Evolutionary conservation across 1,284 basidiomycete species (phyloP), one percentile per base, ranked within the genome.

Genomic region (Ganoderma lingzhi): DNA sequence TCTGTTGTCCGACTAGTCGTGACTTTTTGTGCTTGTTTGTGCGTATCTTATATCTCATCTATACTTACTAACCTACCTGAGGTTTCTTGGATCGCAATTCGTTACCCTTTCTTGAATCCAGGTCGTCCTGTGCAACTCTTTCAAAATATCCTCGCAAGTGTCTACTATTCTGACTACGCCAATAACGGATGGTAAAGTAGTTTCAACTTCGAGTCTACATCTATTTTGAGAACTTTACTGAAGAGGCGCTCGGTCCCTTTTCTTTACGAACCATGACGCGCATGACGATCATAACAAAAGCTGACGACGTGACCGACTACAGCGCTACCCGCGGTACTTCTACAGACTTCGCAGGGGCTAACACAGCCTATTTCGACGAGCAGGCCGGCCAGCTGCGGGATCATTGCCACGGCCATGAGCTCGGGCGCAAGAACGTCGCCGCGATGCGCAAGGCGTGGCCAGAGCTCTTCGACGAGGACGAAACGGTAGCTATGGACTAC

Each of bases 401-500:
- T 1, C 69, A 71, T 35, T 62, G 69, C n/a, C 80, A 80, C 65
- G 76, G 72, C 3, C 73, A 73, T 2, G 73, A 76, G 61, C 70
- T 77, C 10, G 77, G 81, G 0, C 75, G 75, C 19, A 84, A 82
- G 64, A 76, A 86, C 12, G 81, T 80, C 1, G 71, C 68, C 8
- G 85, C 84, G 0, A 84, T 91, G 71, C 77, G 81, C 19, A 75
- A 80, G 8, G 80, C 78, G 0, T 87, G 87, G 73, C 76, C 83
- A 0, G 37, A 53, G 12, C 69, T 78, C 14, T 90, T 93, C 75
- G 82, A 88, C 68, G 84, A 87, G 64, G 85, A 88, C 5, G 74
- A 75, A 15, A 93, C 91, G 0, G 80, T 78, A 0, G 82, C 91
- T 6, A 81, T 94, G 80, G 92, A 93, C 74, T 93, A 86, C 75